Evolutionary conservation across 176 grass and related monocot genomes (phyloP).

Genomic region (Eleusine coracana): DNA sequence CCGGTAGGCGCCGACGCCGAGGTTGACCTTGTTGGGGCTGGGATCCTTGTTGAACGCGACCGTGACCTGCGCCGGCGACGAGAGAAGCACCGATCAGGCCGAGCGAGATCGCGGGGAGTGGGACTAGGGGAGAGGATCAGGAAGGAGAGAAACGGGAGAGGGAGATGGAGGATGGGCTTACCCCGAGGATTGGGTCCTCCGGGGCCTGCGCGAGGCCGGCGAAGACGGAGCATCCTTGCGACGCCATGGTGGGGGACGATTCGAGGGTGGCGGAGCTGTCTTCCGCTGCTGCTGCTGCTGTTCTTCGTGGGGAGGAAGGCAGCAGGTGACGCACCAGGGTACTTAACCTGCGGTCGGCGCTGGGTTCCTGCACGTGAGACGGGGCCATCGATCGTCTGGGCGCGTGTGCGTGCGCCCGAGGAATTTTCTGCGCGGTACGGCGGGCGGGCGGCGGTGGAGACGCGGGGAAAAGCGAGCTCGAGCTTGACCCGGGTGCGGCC

Average conservation of each 20-base stretch:
- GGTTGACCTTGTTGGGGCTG: slow-evolving; percentile 86
- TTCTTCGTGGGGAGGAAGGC: slow-evolving; percentile 44
- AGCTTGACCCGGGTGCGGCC: slow-evolving; percentile 45
- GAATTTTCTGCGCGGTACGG: background rate
- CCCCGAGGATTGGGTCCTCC: slow-evolving; percentile 96
- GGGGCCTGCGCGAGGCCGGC: slow-evolving; percentile 72
- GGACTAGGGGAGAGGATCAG: background rate
- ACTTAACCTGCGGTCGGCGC: slow-evolving; percentile 74
- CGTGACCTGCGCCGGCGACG: slow-evolving; percentile 58
- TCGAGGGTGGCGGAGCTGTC: slow-evolving; percentile 33
- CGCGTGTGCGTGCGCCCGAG: slow-evolving; percentile 25
- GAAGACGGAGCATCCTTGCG: slow-evolving; percentile 67
- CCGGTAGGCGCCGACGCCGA: slow-evolving; percentile 95
- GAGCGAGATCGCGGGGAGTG: background rate
- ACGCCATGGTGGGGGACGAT: slow-evolving; percentile 58
- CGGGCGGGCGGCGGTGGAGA: background rate
- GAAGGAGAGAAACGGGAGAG: background rate
- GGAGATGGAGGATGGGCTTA: slow-evolving; percentile 10
- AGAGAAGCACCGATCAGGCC: slow-evolving; percentile 19
- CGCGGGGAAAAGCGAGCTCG: slow-evolving; percentile 4
- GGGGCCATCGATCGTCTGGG: slow-evolving; percentile 33
- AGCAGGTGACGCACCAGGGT: slow-evolving; percentile 74
- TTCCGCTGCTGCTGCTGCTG: background rate
- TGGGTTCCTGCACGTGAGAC: background rate
- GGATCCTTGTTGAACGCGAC: slow-evolving; percentile 99